phyloP scores from a whole-genome alignment of 2,329 filamentous ascomycete genomes.

The Mycosphaerella arachidis region DNA sequence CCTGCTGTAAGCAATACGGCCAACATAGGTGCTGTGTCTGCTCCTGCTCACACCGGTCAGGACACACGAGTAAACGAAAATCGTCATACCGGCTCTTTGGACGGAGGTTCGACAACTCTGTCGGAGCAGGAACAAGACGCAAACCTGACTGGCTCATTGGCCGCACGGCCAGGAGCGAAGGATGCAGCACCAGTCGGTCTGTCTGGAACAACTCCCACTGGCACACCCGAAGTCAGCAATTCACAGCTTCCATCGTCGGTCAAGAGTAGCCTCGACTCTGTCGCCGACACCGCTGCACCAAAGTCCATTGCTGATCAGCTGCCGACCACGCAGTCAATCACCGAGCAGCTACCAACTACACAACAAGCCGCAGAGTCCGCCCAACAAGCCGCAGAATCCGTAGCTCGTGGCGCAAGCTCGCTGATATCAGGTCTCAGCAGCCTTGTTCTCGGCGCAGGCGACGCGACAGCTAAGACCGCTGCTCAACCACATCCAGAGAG shows the following conservation, averaged over 20 bases:
- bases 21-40: not conserved
- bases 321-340: not conserved
- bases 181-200: conserved; percentile 7
- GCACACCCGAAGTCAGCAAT: not conserved
- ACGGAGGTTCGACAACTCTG: not conserved
- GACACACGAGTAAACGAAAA: too few species aligned
- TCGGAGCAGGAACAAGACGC: conserved; percentile 10
- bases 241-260: conserved; percentile 4
- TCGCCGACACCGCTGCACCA: not conserved
- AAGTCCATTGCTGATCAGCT: not conserved
- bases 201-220: not conserved
- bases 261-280: conserved; percentile 7
- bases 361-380: conserved; percentile 7
- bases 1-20: not conserved
- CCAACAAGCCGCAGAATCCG: conserved; percentile 6
- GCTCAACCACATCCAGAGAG: conserved; percentile 9
- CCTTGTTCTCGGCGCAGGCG: conserved; percentile 5
- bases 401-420: conserved; percentile 7
- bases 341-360: conserved; percentile 3
- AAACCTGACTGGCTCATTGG: conserved; percentile 3
- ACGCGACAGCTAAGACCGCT: conserved; percentile 3
- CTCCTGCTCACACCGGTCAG: not conserved
- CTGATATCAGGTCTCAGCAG: conserved; percentile 9
- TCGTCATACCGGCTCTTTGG: not conserved
- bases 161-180: conserved; percentile 6